phyloP scores from a whole-genome alignment of 208 protist species.

The Tritrichomonas foetus region DNA sequence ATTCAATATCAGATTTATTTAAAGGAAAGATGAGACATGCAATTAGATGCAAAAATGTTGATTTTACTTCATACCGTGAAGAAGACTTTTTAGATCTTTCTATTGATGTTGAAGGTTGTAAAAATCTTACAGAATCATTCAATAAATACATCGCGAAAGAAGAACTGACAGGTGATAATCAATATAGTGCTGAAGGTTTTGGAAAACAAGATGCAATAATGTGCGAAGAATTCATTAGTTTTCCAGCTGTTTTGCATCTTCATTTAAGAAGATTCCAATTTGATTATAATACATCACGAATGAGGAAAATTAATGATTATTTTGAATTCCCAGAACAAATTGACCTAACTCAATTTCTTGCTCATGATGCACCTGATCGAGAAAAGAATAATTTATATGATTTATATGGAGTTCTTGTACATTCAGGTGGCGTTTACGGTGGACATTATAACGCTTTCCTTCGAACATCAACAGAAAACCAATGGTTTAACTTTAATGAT shows the following conservation, averaged over 20 bases:
- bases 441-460: constrained; percentile 9
- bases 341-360: constrained; percentile 58
- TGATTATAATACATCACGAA: constrained; percentile 63
- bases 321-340: constrained; percentile 60
- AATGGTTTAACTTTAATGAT: constrained; percentile 26
- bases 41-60: background rate
- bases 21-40: background rate
- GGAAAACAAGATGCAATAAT: constrained; percentile 6
- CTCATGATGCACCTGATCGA: constrained; percentile 42
- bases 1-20: constrained; percentile 32
- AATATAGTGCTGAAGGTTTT: background rate
- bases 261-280: constrained; percentile 65
- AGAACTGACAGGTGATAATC: background rate
- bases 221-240: background rate
- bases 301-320: constrained; percentile 67
- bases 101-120: background rate
- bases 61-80: background rate
- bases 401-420: background rate
- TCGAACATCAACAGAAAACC: background rate
- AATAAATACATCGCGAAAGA: background rate
- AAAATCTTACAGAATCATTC: background rate
- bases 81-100: background rate
- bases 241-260: background rate
- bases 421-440: background rate
- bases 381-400: background rate